These are phyloP conservation scores for Misopates orontium DNA, from an alignment of 257 asterid species.

Conservation along the genomic window DNA sequence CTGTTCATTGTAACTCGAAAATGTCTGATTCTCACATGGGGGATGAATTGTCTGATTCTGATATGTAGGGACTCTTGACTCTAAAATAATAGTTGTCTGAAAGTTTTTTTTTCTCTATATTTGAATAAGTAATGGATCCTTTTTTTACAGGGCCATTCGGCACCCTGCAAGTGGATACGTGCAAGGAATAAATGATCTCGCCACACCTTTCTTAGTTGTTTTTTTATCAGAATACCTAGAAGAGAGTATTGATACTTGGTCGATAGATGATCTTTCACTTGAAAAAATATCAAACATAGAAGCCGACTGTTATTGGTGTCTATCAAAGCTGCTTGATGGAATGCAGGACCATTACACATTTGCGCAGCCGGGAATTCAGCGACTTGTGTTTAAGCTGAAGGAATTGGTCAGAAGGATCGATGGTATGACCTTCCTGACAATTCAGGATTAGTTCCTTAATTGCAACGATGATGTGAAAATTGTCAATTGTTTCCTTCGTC, in stretches of 20 bases:
- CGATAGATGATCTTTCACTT: conserved; percentile 61
- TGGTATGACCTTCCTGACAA: conserved; percentile 44
- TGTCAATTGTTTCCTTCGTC: neutral
- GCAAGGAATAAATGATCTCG: conserved; percentile 98
- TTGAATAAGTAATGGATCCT: conserved; percentile 12
- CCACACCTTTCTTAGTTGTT: conserved; percentile 90
- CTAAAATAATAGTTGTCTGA: no score
- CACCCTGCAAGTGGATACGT: conserved; percentile 99
- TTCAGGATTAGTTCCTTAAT: neutral
- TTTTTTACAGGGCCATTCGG: conserved; percentile 74
- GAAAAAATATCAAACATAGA: conserved; percentile 72
- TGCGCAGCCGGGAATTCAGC: conserved; percentile 99
- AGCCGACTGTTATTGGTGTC: conserved; percentile 99
- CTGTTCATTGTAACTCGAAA: no score
- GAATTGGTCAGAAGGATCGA: conserved; percentile 93
- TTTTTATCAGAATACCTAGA: conserved; percentile 85
- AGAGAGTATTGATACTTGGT: conserved; percentile 79
- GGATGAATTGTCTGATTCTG: no score
- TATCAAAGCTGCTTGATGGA: conserved; percentile 92
- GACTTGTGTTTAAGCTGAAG: conserved; percentile 95
- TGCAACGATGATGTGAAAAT: conserved; percentile 1
- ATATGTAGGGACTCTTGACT: no score
- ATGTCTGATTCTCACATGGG: no score
- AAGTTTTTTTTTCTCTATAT: neutral
- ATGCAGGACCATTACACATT: conserved; percentile 99